phyloP scores from a whole-genome alignment of 768 basidiomycete genomes.

The Trametes cubensis region DNA sequence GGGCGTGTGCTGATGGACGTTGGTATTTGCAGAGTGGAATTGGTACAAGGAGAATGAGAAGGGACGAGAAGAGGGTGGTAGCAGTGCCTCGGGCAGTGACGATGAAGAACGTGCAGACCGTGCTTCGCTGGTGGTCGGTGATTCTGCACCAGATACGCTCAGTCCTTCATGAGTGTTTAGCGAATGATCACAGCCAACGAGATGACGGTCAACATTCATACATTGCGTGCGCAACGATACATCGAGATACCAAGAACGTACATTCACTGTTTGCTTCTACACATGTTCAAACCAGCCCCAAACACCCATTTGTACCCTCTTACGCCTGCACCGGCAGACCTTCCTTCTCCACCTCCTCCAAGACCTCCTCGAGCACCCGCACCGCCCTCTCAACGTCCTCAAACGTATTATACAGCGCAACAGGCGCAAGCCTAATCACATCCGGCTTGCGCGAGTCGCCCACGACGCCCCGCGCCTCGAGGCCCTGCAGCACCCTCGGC shows the following conservation, averaged over 20 bases:
- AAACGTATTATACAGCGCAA: constrained; percentile 84
- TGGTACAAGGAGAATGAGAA: background rate
- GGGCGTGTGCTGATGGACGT: too few species aligned
- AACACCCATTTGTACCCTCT: background rate
- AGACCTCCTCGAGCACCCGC: constrained; percentile 60
- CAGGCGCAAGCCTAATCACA: constrained; percentile 87
- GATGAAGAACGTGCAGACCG: too few species aligned
- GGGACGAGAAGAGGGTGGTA: background rate
- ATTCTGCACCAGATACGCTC: too few species aligned
- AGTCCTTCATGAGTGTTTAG: too few species aligned
- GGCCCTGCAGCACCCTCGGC: constrained; percentile 62
- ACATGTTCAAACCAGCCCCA: too few species aligned
- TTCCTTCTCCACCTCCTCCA: constrained; percentile 39
- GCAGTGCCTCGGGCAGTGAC: background rate
- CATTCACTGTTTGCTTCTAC: background rate
- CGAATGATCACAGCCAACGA: too few species aligned
- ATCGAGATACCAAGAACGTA: background rate
- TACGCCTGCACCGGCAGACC: constrained; percentile 7
- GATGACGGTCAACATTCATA: too few species aligned
- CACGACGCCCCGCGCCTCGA: constrained; percentile 75
- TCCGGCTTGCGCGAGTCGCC: constrained; percentile 92
- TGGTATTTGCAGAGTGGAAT: background rate
- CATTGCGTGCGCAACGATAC: too few species aligned
- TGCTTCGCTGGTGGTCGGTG: too few species aligned
- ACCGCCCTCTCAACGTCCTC: constrained; percentile 77